These are phyloP conservation scores for Lentinula sp. DNA, from an alignment of 768 basidiomycete genomes.

Conservation along the genomic window DNA sequence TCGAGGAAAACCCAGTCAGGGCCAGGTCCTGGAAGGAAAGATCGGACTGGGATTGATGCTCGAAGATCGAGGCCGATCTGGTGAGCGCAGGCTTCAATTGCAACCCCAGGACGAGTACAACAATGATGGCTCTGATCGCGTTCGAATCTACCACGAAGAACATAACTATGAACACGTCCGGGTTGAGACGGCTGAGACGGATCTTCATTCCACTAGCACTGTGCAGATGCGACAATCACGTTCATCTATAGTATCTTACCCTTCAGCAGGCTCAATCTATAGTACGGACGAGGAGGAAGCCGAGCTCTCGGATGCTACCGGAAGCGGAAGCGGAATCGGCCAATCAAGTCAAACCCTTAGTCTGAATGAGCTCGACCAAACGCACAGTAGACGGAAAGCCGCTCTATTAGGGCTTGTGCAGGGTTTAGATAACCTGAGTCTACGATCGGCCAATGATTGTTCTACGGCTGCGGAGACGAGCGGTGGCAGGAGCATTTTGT, in stretches of 20 bases:
- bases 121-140: neutral
- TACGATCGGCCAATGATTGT: neutral
- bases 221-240: neutral
- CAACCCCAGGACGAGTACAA: neutral
- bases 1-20: neutral
- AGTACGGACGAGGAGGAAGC: slow-evolving; percentile 3
- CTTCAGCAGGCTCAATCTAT: slow-evolving; percentile 2
- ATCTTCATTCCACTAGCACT: neutral
- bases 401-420: slow-evolving; percentile 31
- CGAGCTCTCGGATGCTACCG: neutral
- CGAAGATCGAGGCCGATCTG: neutral
- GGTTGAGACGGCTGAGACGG: neutral
- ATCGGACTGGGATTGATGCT: slow-evolving; percentile 3
- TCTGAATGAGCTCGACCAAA: slow-evolving; percentile 12
- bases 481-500: neutral
- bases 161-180: neutral
- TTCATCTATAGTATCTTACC: slow-evolving; percentile 2
- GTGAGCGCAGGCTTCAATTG: neutral
- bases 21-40: neutral
- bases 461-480: neutral
- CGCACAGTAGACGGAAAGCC: slow-evolving; percentile 22
- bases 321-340: neutral
- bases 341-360: slow-evolving; percentile 6
- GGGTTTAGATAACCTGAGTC: slow-evolving; percentile 14
- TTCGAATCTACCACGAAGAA: neutral